These are phyloP conservation scores for Solanum hybrid DNA, from an alignment of 305 asterid species.

Conservation along the genomic window DNA sequence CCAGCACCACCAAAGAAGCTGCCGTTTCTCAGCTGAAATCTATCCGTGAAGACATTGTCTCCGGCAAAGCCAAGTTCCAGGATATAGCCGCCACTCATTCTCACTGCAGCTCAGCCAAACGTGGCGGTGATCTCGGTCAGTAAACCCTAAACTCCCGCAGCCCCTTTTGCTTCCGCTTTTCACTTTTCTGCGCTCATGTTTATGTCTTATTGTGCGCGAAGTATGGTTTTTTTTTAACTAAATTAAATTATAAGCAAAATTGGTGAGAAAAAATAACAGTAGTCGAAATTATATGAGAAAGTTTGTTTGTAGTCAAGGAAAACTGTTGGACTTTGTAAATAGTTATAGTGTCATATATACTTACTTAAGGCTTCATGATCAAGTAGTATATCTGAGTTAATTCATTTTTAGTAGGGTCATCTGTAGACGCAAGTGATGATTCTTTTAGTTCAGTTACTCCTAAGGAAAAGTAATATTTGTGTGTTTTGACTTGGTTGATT, in stretches of 20 bases:
- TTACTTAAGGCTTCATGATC: background rate
- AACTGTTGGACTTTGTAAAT: background rate
- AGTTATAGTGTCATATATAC: background rate
- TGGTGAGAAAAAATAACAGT: background rate
- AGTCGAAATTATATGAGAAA: background rate
- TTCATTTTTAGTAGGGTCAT: background rate
- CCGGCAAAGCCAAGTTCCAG: constrained; percentile 56
- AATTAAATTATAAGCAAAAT: background rate
- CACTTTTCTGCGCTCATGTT: background rate
- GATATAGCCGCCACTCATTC: constrained; percentile 58
- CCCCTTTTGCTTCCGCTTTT: background rate
- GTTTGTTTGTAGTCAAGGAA: background rate
- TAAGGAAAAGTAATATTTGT: background rate
- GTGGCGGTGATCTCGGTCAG: constrained; percentile 91
- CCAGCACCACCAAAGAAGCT: constrained; percentile 59
- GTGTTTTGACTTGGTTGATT: background rate
- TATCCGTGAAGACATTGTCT: constrained; percentile 47
- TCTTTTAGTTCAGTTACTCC: background rate
- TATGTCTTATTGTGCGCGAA: background rate
- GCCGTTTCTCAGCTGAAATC: constrained; percentile 58
- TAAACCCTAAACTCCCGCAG: background rate
- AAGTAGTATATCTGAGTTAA: background rate
- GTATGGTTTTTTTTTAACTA: background rate
- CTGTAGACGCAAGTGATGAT: background rate
- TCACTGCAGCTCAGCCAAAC: constrained; percentile 87